Percentiles rank a stretch among this genome's conserved stretches.
Evolutionary conservation across 768 basidiomycete species (phyloP).

Genomic region (Paxillus ammoniavirescens): DNA sequence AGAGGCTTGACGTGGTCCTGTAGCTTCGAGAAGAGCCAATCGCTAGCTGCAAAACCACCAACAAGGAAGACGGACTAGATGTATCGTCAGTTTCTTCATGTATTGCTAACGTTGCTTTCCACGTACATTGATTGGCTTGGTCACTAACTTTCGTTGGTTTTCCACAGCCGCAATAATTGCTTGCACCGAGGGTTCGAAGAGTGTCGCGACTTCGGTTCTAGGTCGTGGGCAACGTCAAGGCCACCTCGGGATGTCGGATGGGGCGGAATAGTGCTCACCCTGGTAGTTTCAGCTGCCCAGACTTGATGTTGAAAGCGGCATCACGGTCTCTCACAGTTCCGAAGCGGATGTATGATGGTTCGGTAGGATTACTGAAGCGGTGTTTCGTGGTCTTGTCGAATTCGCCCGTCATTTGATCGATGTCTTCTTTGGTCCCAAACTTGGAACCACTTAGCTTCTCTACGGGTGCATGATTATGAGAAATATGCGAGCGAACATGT

Average conservation of each 20-base stretch:
- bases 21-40: slow-evolving; percentile 39
- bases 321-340: slow-evolving; percentile 45
- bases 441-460: slow-evolving; percentile 40
- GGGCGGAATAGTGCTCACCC: slow-evolving; percentile 21
- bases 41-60: slow-evolving; percentile 45
- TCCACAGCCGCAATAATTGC: slow-evolving; percentile 22
- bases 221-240: not conserved
- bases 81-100: slow-evolving; percentile 1
- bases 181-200: slow-evolving; percentile 27
- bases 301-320: slow-evolving; percentile 37
- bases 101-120: not conserved
- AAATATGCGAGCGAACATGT: not conserved
- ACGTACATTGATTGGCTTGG: slow-evolving; percentile 25
- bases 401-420: slow-evolving; percentile 38
- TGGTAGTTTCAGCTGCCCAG: slow-evolving; percentile 45
- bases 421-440: slow-evolving; percentile 38
- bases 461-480: slow-evolving; percentile 17
- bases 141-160: slow-evolving; percentile 18
- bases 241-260: too few species aligned
- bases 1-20: slow-evolving; percentile 31
- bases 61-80: slow-evolving; percentile 39
- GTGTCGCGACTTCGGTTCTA: slow-evolving; percentile 28
- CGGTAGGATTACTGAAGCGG: slow-evolving; percentile 37
- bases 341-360: slow-evolving; percentile 48
- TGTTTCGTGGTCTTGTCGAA: slow-evolving; percentile 52